Percentiles rank a stretch among this genome's conserved stretches.
Evolutionary conservation across 805 yeast genomes (phyloP).

Genomic region (Candida boleticola): DNA sequence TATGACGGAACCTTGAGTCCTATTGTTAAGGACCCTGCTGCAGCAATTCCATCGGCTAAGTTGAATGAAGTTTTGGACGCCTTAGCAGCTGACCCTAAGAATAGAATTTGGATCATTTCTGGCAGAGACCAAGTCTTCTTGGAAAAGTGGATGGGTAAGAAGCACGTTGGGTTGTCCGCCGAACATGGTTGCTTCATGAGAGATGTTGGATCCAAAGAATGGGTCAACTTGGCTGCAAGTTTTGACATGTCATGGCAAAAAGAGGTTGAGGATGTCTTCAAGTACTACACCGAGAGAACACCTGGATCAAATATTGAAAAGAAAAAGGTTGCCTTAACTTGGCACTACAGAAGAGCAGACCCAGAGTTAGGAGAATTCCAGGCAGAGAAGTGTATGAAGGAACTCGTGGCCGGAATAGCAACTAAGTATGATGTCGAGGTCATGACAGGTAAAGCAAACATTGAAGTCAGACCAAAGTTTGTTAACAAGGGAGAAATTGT

Average conservation of each 20-base stretch:
- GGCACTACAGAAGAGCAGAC: conserved; percentile 96
- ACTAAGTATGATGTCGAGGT: conserved; percentile 80
- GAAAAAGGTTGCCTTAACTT: conserved; percentile 91
- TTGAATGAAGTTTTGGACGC: conserved; percentile 57
- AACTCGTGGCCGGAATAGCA: conserved; percentile 58
- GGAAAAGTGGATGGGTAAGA: conserved; percentile 81
- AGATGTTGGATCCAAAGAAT: conserved; percentile 56
- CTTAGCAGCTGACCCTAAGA: conserved; percentile 71
- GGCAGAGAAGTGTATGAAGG: conserved; percentile 69
- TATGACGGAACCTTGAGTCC: conserved; percentile 98
- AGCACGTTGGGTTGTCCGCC: conserved; percentile 80
- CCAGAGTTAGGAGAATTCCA: conserved; percentile 91
- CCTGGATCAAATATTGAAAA: conserved; percentile 86
- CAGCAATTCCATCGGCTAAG: conserved; percentile 88
- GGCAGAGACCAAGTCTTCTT: conserved; percentile 93
- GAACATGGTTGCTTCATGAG: conserved; percentile 97
- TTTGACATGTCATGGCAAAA: conserved; percentile 94
- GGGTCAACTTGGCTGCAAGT: conserved; percentile 83
- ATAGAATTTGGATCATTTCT: conserved; percentile 91
- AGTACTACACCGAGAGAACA: conserved; percentile 76
- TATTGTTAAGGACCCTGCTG: conserved; percentile 95
- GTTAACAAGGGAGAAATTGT: conserved; percentile 98
- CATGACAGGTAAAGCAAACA: conserved; percentile 95
- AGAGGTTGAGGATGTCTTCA: conserved; percentile 73
- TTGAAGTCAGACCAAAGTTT: conserved; percentile 94